Evolutionary conservation across 805 yeast species (phyloP).

Genomic region (Candida suzukii): DNA sequence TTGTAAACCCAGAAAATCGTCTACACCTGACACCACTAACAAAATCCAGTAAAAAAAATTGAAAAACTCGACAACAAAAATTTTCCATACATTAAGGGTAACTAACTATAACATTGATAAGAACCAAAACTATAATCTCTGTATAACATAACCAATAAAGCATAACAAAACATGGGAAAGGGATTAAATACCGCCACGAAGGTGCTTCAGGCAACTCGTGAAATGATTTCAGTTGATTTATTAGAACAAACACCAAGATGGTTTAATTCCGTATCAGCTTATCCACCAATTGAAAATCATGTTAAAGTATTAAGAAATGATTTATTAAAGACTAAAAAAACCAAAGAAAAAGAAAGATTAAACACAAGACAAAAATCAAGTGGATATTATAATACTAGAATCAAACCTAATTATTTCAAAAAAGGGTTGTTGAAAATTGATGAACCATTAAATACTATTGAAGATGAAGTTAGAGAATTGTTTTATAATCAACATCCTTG

Average conservation of each 20-base stretch:
- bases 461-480: constrained; percentile 75
- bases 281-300: constrained; percentile 71
- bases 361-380: constrained; percentile 12
- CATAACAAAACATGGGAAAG: not conserved
- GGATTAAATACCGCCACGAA: constrained; percentile 43
- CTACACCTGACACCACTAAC: too few relatives aligned
- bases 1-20: too few relatives aligned
- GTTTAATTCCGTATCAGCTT: constrained; percentile 76
- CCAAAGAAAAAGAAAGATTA: constrained; percentile 15
- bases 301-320: constrained; percentile 35
- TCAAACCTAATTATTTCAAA: constrained; percentile 27
- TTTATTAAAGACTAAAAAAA: constrained; percentile 15
- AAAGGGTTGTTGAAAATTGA: constrained; percentile 39
- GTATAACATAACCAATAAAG: not conserved
- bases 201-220: constrained; percentile 76
- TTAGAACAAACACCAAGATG: constrained; percentile 74
- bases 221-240: constrained; percentile 64
- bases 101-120: too few relatives aligned
- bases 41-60: too few relatives aligned
- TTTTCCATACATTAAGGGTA: too few relatives aligned
- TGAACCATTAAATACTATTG: constrained; percentile 50
- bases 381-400: constrained; percentile 39
- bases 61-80: too few relatives aligned
- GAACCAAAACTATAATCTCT: too few relatives aligned
- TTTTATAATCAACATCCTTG: constrained; percentile 95